Evolutionary conservation across 257 asterid genomes (phyloP).

Genomic region (Striga asiatica): DNA sequence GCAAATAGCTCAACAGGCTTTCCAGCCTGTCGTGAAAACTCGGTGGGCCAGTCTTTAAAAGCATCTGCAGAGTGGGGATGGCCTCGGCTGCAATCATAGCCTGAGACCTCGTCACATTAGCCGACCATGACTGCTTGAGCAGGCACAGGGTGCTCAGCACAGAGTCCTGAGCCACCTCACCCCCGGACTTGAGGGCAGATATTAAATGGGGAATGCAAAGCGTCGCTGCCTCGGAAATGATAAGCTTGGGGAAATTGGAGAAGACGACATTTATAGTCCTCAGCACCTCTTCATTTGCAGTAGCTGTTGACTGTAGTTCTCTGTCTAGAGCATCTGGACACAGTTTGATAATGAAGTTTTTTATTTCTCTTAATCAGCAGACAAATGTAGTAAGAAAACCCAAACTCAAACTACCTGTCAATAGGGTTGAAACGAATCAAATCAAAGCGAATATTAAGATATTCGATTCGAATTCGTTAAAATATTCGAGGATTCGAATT

Average conservation of each 20-base stretch:
- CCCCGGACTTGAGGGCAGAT: constrained; percentile 56
- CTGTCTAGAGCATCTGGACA: constrained; percentile 68
- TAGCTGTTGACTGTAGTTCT: constrained; percentile 46
- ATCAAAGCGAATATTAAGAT: no score
- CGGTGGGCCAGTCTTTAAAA: constrained; percentile 52
- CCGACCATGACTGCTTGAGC: constrained; percentile 76
- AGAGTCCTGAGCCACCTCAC: constrained; percentile 62
- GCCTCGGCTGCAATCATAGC: constrained; percentile 79
- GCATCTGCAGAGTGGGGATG: constrained; percentile 64
- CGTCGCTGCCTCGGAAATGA: constrained; percentile 62
- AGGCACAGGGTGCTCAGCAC: constrained; percentile 48
- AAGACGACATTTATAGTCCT: constrained; percentile 59
- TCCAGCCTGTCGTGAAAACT: constrained; percentile 61
- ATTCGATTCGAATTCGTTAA: no score
- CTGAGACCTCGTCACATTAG: constrained; percentile 64
- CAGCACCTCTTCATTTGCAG: constrained; percentile 62
- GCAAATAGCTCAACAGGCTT: constrained; percentile 60
- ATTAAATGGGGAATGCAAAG: constrained; percentile 67
- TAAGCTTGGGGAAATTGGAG: constrained; percentile 69
- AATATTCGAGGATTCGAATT: no score
- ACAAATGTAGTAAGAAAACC: no score
- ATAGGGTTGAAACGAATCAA: no score
- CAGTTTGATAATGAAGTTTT: constrained; percentile 8
- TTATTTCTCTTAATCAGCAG: no score
- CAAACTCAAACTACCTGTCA: no score